phyloP scores from a whole-genome alignment of 2,329 filamentous ascomycete species.

The Falciphora oryzae region DNA sequence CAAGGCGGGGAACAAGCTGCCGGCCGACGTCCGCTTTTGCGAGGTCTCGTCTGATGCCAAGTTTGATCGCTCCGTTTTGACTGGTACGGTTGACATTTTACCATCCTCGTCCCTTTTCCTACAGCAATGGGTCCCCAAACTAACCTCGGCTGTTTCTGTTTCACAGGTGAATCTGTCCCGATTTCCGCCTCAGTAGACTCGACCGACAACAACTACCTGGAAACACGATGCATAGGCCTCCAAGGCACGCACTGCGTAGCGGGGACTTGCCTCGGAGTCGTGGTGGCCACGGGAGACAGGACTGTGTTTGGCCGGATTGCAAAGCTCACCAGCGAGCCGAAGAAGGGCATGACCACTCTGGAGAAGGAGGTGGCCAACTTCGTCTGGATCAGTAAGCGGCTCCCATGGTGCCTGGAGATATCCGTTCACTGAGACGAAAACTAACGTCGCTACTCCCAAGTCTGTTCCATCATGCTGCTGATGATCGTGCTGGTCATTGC shows the following conservation, averaged over 20 bases:
- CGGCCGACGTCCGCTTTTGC: conserved; percentile 66
- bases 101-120: not conserved
- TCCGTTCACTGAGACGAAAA: not conserved
- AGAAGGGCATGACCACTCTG: conserved; percentile 60
- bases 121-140: too few species aligned
- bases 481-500: conserved; percentile 61
- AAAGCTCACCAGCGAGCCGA: conserved; percentile 63
- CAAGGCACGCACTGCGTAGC: conserved; percentile 76
- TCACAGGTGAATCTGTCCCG: conserved; percentile 58
- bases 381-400: conserved; percentile 48
- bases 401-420: not conserved
- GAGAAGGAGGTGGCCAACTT: conserved; percentile 70
- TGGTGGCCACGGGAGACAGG: conserved; percentile 64
- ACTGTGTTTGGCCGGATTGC: conserved; percentile 75
- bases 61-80: conserved; percentile 69
- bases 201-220: conserved; percentile 68
- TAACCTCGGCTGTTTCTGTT: not conserved
- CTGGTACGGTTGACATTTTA: conserved; percentile 37
- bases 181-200: conserved; percentile 58
- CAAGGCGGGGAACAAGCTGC: conserved; percentile 67
- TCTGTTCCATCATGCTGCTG: conserved; percentile 59
- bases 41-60: conserved; percentile 63
- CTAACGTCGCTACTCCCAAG: not conserved
- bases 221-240: conserved; percentile 69
- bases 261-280: conserved; percentile 59